Evolutionary conservation across 2,329 filamentous ascomycete genomes (phyloP).

Genomic region (Fusarium sp.): DNA sequence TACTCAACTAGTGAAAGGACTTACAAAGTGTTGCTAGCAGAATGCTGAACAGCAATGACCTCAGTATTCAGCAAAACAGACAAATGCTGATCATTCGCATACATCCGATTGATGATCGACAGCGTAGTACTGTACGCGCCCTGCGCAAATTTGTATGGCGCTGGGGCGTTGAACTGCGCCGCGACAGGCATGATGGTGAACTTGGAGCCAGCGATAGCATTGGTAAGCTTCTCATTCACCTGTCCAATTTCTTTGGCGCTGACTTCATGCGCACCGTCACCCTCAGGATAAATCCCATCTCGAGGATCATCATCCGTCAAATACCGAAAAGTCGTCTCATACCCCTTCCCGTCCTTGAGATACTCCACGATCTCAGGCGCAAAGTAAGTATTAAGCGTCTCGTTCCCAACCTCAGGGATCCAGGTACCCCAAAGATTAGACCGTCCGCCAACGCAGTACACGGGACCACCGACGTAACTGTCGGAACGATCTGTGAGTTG

Average conservation of each 20-base stretch:
- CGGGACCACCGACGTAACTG: conserved; percentile 30
- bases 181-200: conserved; percentile 33
- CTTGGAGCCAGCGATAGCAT: neutral
- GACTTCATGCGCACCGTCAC: conserved; percentile 12
- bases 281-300: conserved; percentile 16
- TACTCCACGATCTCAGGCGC: neutral
- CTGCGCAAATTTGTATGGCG: conserved; percentile 30
- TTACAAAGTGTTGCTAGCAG: neutral
- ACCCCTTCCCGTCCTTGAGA: conserved; percentile 4
- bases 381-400: conserved; percentile 13
- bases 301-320: conserved; percentile 21
- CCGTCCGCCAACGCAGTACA: conserved; percentile 30
- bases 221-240: conserved; percentile 8
- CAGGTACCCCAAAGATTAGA: conserved; percentile 36
- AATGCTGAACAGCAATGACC: conserved; percentile 18
- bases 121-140: conserved; percentile 35
- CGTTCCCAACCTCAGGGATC: conserved; percentile 19
- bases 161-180: conserved; percentile 29
- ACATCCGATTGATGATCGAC: conserved; percentile 34
- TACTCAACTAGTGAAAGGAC: fast-evolving
- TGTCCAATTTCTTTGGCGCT: conserved; percentile 1
- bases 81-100: conserved; percentile 31
- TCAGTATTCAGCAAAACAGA: conserved; percentile 29
- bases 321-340: neutral
- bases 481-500: conserved; percentile 30